Evolutionary conservation across 1,139 yeast genomes (phyloP).

Genomic region (Blastobotrys petasosporus): DNA sequence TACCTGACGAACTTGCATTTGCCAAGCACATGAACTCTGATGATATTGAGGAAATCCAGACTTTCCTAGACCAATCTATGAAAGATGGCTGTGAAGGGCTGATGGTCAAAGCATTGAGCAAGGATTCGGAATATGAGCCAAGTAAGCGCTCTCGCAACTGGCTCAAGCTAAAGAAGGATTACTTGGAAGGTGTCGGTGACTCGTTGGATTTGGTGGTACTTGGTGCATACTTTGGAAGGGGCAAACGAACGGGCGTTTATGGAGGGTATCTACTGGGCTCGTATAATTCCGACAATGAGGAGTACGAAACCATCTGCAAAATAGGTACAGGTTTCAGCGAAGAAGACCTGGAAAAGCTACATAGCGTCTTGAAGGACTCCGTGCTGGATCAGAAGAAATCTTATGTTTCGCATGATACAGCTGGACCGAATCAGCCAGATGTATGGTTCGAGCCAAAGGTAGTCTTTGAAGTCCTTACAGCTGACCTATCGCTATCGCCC

Average conservation of each 20-base stretch:
- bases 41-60: conserved; percentile 66
- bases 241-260: conserved; percentile 89
- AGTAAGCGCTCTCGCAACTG: conserved; percentile 92
- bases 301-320: conserved; percentile 90
- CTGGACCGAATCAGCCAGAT: conserved; percentile 60
- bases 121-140: conserved; percentile 84
- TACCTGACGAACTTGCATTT: conserved; percentile 74
- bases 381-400: conserved; percentile 64
- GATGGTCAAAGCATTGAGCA: conserved; percentile 87
- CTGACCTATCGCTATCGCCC: conserved; percentile 90
- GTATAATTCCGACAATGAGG: conserved; percentile 84
- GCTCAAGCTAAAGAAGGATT: conserved; percentile 92
- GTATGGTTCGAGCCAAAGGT: conserved; percentile 93
- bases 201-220: conserved; percentile 88
- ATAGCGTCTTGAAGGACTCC: conserved; percentile 59
- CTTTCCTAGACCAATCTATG: conserved; percentile 83
- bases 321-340: conserved; percentile 97
- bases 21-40: conserved; percentile 73
- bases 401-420: conserved; percentile 61
- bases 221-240: conserved; percentile 92
- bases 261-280: conserved; percentile 93
- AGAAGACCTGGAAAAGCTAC: conserved; percentile 59
- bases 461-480: conserved; percentile 88
- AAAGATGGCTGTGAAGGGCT: conserved; percentile 91
- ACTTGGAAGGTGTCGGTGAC: conserved; percentile 80